phyloP scores from a whole-genome alignment of 2,329 filamentous ascomycete genomes.

The Cladophialophora immunda region DNA sequence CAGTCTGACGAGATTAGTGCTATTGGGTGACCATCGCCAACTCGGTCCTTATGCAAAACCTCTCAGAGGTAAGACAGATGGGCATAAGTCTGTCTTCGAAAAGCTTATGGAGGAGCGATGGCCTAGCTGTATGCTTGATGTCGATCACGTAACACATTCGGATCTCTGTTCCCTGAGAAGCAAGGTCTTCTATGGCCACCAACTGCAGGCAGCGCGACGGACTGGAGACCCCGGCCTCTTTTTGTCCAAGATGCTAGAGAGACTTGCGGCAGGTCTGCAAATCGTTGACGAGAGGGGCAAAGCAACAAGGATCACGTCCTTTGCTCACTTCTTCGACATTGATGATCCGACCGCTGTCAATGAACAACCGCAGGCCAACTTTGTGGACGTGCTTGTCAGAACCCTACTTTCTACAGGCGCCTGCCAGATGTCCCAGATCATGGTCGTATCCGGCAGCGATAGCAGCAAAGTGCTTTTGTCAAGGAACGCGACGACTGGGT shows the following conservation, averaged over 20 bases:
- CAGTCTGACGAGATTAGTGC: background rate
- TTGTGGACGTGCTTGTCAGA: slow-evolving; percentile 9
- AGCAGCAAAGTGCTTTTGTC: background rate
- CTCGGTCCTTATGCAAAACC: background rate
- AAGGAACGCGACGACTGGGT: background rate
- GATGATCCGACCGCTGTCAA: background rate
- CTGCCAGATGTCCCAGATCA: slow-evolving; percentile 9
- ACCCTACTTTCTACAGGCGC: background rate
- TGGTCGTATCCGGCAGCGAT: background rate
- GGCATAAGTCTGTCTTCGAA: slow-evolving; percentile 3
- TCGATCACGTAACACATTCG: slow-evolving; percentile 6
- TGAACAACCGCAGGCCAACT: background rate
- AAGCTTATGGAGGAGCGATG: slow-evolving; percentile 11
- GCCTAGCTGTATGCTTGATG: slow-evolving; percentile 6
- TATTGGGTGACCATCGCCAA: slow-evolving; percentile 9
- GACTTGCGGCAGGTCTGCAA: background rate
- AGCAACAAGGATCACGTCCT: slow-evolving; percentile 1
- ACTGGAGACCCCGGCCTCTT: background rate
- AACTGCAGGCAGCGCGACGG: background rate
- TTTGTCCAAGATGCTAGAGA: background rate
- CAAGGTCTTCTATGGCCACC: slow-evolving; percentile 4
- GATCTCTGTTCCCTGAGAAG: slow-evolving; percentile 12
- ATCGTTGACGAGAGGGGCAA: background rate
- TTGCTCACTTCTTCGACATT: slow-evolving; percentile 16
- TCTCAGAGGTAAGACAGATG: background rate